Evolutionary conservation across 176 grass and related monocot species (phyloP), one percentile per base, ranked within the genome.

Genomic region (Aegilops sharonensis): DNA sequence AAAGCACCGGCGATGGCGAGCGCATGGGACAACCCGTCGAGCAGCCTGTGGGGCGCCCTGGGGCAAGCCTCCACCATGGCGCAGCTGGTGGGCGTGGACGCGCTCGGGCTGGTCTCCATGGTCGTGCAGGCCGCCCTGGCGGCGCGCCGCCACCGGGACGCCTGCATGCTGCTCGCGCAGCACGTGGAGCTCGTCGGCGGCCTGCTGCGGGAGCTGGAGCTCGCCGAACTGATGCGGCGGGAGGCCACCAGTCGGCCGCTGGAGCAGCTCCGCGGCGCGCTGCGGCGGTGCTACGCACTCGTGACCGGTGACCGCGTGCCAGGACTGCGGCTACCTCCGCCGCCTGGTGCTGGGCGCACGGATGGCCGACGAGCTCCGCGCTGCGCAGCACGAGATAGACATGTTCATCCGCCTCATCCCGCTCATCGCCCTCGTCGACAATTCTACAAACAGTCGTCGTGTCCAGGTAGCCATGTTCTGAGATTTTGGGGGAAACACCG

Each of bases 31-130:
- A 34, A 5, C 34, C 34, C 34, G 5, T 69, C 67, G 17, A 52
- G 72, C 43, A 11, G 11, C 43, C 48, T 60, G 4, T 88, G 87
- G 87, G 12, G 2, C 24, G 17, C 35, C 0, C 81, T 90, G 62
- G 88, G 83, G 18, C 45, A 90, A 1, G 34, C 81, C 21, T 77
- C 78, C n/a, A 90, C 18, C 68, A 25, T 90, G 13, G 54, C 78
- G 34, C 88, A 90, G 62, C 68, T 94, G 17, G 89, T 85, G 1
- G 89, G 92, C 66, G 82, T 94, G 7, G 89, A 94, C 72, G 89
- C 92, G 29, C 27, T 94, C 34, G 89, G 89, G 74, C 89, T 94
- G 29, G 86, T 87, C 60, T 88, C 89, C 35, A 90, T 94, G 83
- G 86, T 94, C 2, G 89, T 87, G 37, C 92, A 94, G 81, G 84